These are phyloP conservation scores for Myriangium duriaei DNA, from an alignment of 2,329 filamentous ascomycete genomes.

Conservation along the genomic window DNA sequence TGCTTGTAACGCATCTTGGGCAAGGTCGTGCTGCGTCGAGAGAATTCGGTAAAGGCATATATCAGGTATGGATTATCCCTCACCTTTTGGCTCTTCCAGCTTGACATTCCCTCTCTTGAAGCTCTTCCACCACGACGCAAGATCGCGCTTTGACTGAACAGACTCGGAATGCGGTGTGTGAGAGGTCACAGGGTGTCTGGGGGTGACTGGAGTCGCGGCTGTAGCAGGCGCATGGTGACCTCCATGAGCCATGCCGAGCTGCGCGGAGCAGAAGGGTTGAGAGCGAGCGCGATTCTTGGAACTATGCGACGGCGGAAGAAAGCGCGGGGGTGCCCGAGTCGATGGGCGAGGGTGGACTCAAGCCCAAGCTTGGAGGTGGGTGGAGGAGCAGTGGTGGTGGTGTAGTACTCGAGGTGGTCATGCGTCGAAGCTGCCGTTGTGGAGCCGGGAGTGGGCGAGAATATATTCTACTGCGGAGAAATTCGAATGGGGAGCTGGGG, in stretches of 20 bases:
- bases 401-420: too few relatives aligned
- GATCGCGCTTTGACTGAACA: constrained; percentile 71
- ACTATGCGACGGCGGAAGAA: background rate
- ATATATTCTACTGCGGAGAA: background rate
- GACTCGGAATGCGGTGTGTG: constrained; percentile 41
- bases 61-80: constrained; percentile 16
- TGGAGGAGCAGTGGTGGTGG: too few relatives aligned
- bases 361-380: constrained; percentile 5
- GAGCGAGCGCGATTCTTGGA: background rate
- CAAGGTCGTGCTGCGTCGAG: too few relatives aligned
- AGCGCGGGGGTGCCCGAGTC: constrained; percentile 3
- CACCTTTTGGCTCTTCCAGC: constrained; percentile 52
- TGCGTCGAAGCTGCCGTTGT: constrained; percentile 4
- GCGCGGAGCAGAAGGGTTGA: background rate
- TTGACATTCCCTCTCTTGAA: constrained; percentile 62
- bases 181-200: constrained; percentile 16
- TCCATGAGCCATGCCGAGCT: constrained; percentile 23
- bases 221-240: constrained; percentile 15
- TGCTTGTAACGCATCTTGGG: too few relatives aligned
- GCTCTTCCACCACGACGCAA: constrained; percentile 94
- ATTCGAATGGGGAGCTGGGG: constrained; percentile 2
- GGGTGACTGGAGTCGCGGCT: constrained; percentile 12
- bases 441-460: constrained; percentile 1
- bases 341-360: constrained; percentile 6
- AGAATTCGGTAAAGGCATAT: too few relatives aligned